Base-by-base conservation (phyloP, 1,284 basidiomycete species). In the Cutaneotrichosporon sp. region DNA sequence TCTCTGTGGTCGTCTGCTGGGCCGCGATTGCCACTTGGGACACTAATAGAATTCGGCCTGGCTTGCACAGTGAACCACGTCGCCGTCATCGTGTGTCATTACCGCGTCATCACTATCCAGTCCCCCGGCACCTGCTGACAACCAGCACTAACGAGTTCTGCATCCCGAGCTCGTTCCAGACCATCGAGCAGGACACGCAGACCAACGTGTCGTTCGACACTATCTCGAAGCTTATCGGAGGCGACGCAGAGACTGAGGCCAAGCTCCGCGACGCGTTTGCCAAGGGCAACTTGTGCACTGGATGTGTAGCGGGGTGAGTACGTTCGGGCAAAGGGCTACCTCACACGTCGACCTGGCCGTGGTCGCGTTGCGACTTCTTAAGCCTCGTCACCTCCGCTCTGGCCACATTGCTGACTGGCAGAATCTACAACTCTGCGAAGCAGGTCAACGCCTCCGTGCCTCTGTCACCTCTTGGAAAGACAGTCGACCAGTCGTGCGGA, bases 121-220 rank as follows among this genome's bases (percentile, higher is more conserved):
- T n/a, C n/a, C n/a, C n/a, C n/a, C n/a, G n/a, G n/a, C 14, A 25
- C 38, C n/a, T 19, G 49, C 29, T 55, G 44, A 44, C 35, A 24
- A 14, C n/a, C 31, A 72, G 70, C 12, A 69, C 63, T 47, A 57
- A 61, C 52, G 60, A 57, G 29, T 72, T 61, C 59, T 74, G 72
- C 43, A 41, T 70, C 14, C 61, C 65, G 33, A 55, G 63, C 27
- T 63, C 68, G n/a, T 54, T 74, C 19, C 44, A 52, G 20, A 61
- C 60, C 12, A 51, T 72, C 34, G 65, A 71, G 56, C 64, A 64
- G 51, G 51, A 54, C 29, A 65, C 63, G 12, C 61, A 63, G 7
- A 47, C 57, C 10, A 46, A 59, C 31, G 39, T 72, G 22, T 58
- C 61, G 25, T 43, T 63, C 51, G 46, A 47, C 44, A 58, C 51